These are phyloP conservation scores for Schizochytrium sp. DNA, from an alignment of 108 stramenopile genomes.

Conservation along the genomic window DNA sequence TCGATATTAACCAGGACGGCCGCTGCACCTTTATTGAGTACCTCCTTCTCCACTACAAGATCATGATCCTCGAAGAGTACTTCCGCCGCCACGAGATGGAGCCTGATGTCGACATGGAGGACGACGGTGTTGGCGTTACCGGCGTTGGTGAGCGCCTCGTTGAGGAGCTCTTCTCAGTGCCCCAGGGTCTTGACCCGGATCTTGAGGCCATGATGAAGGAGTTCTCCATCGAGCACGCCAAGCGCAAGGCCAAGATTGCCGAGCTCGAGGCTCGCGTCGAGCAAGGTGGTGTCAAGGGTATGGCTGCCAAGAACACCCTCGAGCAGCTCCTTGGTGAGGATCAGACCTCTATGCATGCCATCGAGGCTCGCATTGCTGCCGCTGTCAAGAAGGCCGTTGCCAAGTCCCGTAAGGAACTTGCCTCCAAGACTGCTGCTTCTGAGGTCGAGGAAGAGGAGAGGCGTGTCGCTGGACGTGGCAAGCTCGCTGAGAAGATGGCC, in stretches of 20 bases:
- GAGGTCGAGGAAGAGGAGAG: not conserved
- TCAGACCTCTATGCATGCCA: conserved; percentile 48
- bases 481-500: conserved; percentile 36
- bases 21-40: conserved; percentile 50
- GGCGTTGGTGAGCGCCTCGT: conserved; percentile 58
- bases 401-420: conserved; percentile 24
- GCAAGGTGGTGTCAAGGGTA: conserved; percentile 61
- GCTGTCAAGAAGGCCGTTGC: conserved; percentile 43
- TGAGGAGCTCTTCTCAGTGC: conserved; percentile 61
- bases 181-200: conserved; percentile 23
- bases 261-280: conserved; percentile 59
- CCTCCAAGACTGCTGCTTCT: not conserved
- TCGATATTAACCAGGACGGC: conserved; percentile 57
- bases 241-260: conserved; percentile 55
- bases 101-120: conserved; percentile 29
- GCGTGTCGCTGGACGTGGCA: conserved; percentile 12
- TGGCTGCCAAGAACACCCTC: conserved; percentile 60
- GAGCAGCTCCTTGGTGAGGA: not conserved
- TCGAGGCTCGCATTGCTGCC: conserved; percentile 52
- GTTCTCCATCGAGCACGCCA: conserved; percentile 43
- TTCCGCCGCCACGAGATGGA: conserved; percentile 43
- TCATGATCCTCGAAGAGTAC: conserved; percentile 61
- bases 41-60: conserved; percentile 63
- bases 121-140: conserved; percentile 55
- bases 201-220: conserved; percentile 59